Conservation (phyloP, 2,329 filamentous ascomycete genomes). For the Alternaria sp. region DNA sequence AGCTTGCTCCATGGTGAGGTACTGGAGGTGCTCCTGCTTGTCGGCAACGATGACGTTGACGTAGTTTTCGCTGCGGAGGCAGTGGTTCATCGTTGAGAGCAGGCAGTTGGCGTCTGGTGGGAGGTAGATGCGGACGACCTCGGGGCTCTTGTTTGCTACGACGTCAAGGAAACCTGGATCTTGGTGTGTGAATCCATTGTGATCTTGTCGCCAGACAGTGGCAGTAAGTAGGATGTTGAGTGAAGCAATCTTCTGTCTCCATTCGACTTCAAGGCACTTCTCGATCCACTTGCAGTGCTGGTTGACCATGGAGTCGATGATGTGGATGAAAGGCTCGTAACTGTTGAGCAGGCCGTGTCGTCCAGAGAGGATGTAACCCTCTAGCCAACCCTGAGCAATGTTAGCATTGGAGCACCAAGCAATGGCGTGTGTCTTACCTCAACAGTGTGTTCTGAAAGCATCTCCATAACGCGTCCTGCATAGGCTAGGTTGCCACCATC, state of each 20-base stretch:
- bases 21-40: constrained; percentile 80
- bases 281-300: constrained; percentile 88
- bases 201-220: constrained; percentile 82
- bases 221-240: constrained; percentile 81
- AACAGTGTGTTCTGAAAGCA: constrained; percentile 80
- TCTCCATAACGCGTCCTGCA: constrained; percentile 79
- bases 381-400: constrained; percentile 63
- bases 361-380: constrained; percentile 77
- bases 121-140: constrained; percentile 81
- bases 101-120: constrained; percentile 81
- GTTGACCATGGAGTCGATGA: constrained; percentile 86
- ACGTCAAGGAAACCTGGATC: constrained; percentile 80
- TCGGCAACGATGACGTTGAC: constrained; percentile 82
- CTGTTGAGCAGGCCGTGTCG: constrained; percentile 79
- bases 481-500: constrained; percentile 76
- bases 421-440: constrained; percentile 56
- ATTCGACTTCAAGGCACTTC: constrained; percentile 79
- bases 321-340: constrained; percentile 83
- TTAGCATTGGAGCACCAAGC: constrained; percentile 8
- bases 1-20: constrained; percentile 74
- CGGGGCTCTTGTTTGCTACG: constrained; percentile 78
- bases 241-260: constrained; percentile 74
- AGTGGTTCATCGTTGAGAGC: constrained; percentile 77
- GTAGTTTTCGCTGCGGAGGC: constrained; percentile 74
- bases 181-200: constrained; percentile 84